These are phyloP conservation scores for Colletotrichum karsti DNA, from an alignment of 2,329 filamentous ascomycete species.

Conservation along the genomic window DNA sequence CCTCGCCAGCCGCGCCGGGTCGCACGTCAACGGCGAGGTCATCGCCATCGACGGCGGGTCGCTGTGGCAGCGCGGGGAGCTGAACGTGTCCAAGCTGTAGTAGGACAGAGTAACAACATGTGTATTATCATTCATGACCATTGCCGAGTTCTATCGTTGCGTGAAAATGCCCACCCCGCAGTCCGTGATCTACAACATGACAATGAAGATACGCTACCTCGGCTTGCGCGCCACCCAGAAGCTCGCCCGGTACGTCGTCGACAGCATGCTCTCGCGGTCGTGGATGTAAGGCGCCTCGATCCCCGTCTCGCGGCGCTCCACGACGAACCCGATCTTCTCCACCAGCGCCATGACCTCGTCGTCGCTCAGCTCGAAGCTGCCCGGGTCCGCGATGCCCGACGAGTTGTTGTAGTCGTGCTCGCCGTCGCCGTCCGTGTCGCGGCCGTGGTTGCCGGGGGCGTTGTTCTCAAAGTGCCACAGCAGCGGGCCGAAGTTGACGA, in stretches of 20 bases:
- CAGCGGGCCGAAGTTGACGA: conserved; percentile 90
- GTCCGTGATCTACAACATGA: not conserved
- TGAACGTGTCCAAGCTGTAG: conserved; percentile 55
- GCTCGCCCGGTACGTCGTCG: conserved; percentile 80
- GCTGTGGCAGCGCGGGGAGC: conserved; percentile 57
- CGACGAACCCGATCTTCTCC: conserved; percentile 76
- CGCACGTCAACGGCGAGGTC: conserved; percentile 76
- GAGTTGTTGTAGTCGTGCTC: conserved; percentile 57
- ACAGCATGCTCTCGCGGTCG: conserved; percentile 84
- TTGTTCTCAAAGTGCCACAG: conserved; percentile 95
- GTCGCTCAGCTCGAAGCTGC: conserved; percentile 88
- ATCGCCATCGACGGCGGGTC: conserved; percentile 77
- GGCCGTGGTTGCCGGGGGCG: conserved; percentile 64
- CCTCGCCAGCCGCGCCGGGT: conserved; percentile 71
- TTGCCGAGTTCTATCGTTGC: too few species aligned
- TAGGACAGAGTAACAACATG: not conserved
- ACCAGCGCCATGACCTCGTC: conserved; percentile 87
- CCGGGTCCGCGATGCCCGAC: conserved; percentile 84
- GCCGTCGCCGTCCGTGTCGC: conserved; percentile 59
- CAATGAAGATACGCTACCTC: conserved; percentile 7
- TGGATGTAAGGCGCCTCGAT: conserved; percentile 87
- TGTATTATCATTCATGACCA: not conserved
- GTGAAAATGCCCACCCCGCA: not conserved
- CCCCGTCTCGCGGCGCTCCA: conserved; percentile 69
- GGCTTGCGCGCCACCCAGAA: conserved; percentile 88